These are phyloP conservation scores for Aspergillus cavernicola DNA, from an alignment of 495 filamentous ascomycete species.

Conservation along the genomic window DNA sequence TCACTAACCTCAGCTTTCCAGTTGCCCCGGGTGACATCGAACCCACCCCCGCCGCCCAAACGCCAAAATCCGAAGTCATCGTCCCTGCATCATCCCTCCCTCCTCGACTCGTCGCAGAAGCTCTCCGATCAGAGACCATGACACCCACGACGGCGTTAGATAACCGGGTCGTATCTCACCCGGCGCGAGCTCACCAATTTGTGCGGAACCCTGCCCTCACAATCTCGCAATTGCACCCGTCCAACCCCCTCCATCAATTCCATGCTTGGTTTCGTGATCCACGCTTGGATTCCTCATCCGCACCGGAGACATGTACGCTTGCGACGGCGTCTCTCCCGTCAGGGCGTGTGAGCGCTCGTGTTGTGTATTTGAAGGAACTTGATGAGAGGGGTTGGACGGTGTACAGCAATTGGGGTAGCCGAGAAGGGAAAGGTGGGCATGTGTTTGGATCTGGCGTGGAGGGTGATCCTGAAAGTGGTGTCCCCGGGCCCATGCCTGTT, in stretches of 20 bases:
- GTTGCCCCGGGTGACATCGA: constrained; percentile 46
- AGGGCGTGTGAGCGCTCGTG: constrained; percentile 76
- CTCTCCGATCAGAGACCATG: constrained; percentile 30
- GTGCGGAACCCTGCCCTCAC: constrained; percentile 43
- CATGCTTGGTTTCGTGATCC: constrained; percentile 79
- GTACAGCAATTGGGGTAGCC: constrained; percentile 85
- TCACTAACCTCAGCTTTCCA: constrained; percentile 11
- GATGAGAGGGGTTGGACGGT: constrained; percentile 75
- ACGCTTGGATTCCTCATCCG: constrained; percentile 55
- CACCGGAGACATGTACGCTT: constrained; percentile 70
- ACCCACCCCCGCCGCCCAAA: constrained; percentile 15
- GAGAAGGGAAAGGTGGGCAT: constrained; percentile 44
- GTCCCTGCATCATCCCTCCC: constrained; percentile 21
- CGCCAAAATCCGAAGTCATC: constrained; percentile 5
- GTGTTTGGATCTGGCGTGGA: constrained; percentile 32
- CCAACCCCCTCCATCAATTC: constrained; percentile 74
- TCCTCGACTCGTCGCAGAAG: constrained; percentile 20
- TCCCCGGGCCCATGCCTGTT: constrained; percentile 26
- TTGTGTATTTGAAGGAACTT: constrained; percentile 86
- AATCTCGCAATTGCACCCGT: constrained; percentile 36
- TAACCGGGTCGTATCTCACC: constrained; percentile 33
- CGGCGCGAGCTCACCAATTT: constrained; percentile 47
- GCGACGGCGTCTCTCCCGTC: constrained; percentile 84
- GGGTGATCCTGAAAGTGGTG: constrained; percentile 3
- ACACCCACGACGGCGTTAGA: constrained; percentile 38